Base-by-base conservation (phyloP, 208 protist genomes). In the Acanthamoeba rhysodes region DNA sequence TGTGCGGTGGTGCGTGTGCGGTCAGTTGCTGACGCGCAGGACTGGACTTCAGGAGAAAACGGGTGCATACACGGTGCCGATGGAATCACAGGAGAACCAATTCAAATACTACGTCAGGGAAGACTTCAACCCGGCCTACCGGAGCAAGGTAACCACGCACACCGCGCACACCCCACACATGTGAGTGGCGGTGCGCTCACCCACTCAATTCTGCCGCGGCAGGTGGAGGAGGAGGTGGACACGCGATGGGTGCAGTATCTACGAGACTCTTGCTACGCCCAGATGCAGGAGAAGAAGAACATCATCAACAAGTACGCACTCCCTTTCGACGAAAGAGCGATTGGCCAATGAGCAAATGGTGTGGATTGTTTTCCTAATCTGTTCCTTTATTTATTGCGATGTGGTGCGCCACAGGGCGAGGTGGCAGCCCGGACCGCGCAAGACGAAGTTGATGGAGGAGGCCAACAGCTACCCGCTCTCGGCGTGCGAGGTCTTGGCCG, bases 241-340 rank as follows among this genome's bases (percentile, higher is more conserved):
- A 87, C 78, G 29, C 78, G 78, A 59, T 87, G 78, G 78, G 29
- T 87, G 48, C 78, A 87, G 48, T 87, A 87, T 32, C 27, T 87
- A 24, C 37, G 78, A 4, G 78, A 87, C 10, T 34, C 45, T 9
- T 87, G 78, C 29, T 87, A 87, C 22, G 20, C 78, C 7, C 78
- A 87, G 50, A 87, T 87, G 78, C 78, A 87, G 27, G 45, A 87
- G 16, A 87, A 87, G n/a, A 50, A 37, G 37, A 59, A 59, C 10
- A 45, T 87, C 27, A 3, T 87, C 37, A 87, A 87, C 78, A 50
- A 32, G 78, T 87, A 87, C 37, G 18, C 20, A 12, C 55, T 22
- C 55, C 55, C 20, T 22, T 59, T 22, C 18, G 20, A 59, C 55
- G 55, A 59, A 59, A 59, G 55, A 59, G 55, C 20, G 45, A 48